Conservation (phyloP, 2,329 filamentous ascomycete species). For the Diaporthe eres region DNA sequence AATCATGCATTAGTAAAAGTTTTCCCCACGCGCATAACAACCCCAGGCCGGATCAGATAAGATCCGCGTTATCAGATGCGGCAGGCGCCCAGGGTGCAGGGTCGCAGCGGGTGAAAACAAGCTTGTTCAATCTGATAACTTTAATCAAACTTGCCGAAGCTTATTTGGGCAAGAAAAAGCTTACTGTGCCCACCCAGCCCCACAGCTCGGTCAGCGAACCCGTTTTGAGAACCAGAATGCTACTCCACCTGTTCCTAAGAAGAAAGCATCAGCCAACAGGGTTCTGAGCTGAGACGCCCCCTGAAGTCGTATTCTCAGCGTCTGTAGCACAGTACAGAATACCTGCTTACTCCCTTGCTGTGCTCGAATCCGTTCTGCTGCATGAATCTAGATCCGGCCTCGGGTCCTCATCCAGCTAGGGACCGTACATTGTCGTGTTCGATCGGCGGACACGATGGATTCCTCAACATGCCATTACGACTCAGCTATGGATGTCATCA, state of each 20-base stretch:
- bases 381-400: background rate
- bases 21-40: background rate
- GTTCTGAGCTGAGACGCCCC: background rate
- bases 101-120: background rate
- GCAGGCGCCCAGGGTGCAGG: background rate
- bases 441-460: background rate
- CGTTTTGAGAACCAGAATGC: background rate
- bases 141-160: conserved; percentile 14
- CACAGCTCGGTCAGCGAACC: background rate
- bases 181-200: conserved; percentile 2
- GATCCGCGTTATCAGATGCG: conserved; percentile 17
- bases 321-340: background rate
- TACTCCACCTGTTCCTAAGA: background rate
- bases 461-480: conserved; percentile 4
- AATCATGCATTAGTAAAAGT: conserved; percentile 2
- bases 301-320: background rate
- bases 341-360: background rate
- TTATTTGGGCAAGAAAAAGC: conserved; percentile 7
- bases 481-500: background rate
- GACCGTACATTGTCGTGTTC: background rate
- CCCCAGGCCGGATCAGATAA: conserved; percentile 13
- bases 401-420: background rate
- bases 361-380: background rate
- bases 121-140: conserved; percentile 29
- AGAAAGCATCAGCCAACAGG: background rate